Evolutionary conservation across 345 rosid species (phyloP).

Genomic region (Citrus australasica): DNA sequence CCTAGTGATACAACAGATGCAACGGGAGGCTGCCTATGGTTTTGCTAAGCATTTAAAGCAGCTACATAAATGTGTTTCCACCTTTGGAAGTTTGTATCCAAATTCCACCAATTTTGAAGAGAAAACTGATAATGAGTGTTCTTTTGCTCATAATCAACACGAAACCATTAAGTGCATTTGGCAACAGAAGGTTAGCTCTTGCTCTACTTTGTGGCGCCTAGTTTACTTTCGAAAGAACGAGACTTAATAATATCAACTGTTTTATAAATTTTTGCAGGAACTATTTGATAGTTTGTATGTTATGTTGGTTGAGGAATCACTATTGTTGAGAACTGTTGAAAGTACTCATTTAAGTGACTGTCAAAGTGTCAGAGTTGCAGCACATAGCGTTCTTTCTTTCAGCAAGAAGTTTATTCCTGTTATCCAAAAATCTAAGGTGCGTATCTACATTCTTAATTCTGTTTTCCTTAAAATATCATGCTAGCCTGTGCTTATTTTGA

Average conservation of each 20-base stretch:
- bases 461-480: background rate
- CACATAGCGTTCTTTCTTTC: constrained; percentile 43
- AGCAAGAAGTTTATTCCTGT: constrained; percentile 52
- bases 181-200: constrained; percentile 70
- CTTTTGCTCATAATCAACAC: constrained; percentile 50
- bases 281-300: constrained; percentile 58
- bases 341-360: constrained; percentile 55
- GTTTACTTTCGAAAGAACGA: background rate
- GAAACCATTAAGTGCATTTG: constrained; percentile 56
- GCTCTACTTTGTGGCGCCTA: constrained; percentile 7
- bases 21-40: constrained; percentile 57
- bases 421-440: constrained; percentile 66
- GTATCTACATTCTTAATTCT: constrained; percentile 11
- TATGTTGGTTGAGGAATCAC: constrained; percentile 55
- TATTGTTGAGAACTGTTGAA: constrained; percentile 59
- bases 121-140: constrained; percentile 26
- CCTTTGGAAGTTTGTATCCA: constrained; percentile 38
- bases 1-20: constrained; percentile 65
- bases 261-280: constrained; percentile 45
- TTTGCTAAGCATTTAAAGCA: constrained; percentile 48
- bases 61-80: constrained; percentile 38
- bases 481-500: constrained; percentile 21
- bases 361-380: constrained; percentile 43
- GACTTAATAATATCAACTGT: background rate
- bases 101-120: constrained; percentile 21